Evolutionary conservation across 2,329 filamentous ascomycete species (phyloP).

Genomic region (Microcera coccophila): DNA sequence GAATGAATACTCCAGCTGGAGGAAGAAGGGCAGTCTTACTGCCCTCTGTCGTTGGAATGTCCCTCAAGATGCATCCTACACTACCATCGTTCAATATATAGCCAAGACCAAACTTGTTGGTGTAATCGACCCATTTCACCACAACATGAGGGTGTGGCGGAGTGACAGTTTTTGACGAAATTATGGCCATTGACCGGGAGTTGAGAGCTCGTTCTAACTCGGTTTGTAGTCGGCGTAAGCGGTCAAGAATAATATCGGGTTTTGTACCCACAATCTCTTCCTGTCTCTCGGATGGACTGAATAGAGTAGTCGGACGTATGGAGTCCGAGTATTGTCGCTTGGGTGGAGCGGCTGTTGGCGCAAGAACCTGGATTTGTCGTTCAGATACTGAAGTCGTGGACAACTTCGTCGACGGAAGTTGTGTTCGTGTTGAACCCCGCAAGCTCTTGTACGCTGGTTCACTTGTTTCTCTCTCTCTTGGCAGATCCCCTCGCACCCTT

Average conservation of each 20-base stretch:
- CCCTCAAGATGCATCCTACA: constrained; percentile 65
- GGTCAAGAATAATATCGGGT: constrained; percentile 55
- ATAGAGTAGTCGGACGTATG: constrained; percentile 47
- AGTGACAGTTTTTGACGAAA: constrained; percentile 51
- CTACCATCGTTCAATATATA: constrained; percentile 81
- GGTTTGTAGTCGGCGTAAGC: constrained; percentile 53
- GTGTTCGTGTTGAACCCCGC: constrained; percentile 27
- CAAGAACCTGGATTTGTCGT: constrained; percentile 26
- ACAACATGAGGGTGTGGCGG: constrained; percentile 60
- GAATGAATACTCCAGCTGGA: constrained; percentile 68
- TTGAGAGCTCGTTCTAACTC: constrained; percentile 62
- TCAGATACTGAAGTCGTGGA: constrained; percentile 27
- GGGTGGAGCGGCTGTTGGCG: constrained; percentile 12
- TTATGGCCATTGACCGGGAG: constrained; percentile 58
- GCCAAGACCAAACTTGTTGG: constrained; percentile 79
- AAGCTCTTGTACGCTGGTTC: constrained; percentile 24
- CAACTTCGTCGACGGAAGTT: constrained; percentile 26
- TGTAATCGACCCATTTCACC: constrained; percentile 85
- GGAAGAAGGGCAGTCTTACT: constrained; percentile 53
- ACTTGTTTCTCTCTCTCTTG: constrained; percentile 20
- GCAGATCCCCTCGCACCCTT: constrained; percentile 27
- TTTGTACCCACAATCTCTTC: constrained; percentile 49
- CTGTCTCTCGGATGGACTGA: constrained; percentile 52
- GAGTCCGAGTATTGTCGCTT: constrained; percentile 30
- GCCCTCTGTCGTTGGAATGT: constrained; percentile 51